Evolutionary conservation across 306 rosid species (phyloP).

Genomic region (Bauhinia variegata): DNA sequence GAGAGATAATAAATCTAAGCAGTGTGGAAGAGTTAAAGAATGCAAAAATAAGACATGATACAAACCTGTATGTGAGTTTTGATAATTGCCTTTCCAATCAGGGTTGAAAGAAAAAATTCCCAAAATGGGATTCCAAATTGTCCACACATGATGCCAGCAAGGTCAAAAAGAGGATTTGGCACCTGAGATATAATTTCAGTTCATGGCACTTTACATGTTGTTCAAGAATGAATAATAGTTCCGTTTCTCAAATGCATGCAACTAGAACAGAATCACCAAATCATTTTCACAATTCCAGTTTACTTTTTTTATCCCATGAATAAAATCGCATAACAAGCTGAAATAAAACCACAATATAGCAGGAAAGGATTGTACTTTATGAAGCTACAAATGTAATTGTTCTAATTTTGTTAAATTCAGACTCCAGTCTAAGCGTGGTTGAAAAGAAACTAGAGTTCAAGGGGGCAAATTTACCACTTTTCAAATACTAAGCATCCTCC

Average conservation of each 20-base stretch:
- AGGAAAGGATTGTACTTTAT: background rate
- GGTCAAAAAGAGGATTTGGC: constrained; percentile 98
- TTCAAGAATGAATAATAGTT: constrained; percentile 8
- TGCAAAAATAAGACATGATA: constrained; percentile 1
- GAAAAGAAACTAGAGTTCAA: background rate
- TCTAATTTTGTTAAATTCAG: background rate
- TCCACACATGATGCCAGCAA: constrained; percentile 99
- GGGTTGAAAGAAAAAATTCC: constrained; percentile 83
- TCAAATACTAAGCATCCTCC: background rate
- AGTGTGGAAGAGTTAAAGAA: background rate
- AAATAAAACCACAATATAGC: background rate
- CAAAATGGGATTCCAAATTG: constrained; percentile 93
- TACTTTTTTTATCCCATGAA: background rate
- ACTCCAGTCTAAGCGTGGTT: too few species aligned
- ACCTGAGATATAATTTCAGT: constrained; percentile 60
- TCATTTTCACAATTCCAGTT: constrained; percentile 8
- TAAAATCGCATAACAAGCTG: constrained; percentile 1
- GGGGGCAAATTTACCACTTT: background rate
- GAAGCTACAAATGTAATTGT: constrained; percentile 11
- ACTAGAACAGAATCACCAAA: constrained; percentile 18
- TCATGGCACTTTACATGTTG: constrained; percentile 19
- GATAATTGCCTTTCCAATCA: constrained; percentile 91
- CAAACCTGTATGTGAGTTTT: constrained; percentile 97
- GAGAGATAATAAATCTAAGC: constrained; percentile 12
- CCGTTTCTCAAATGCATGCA: constrained; percentile 2